Evolutionary conservation across 2,329 filamentous ascomycete species (phyloP), one percentile per base, ranked within the genome.

Genomic region (Myotisia sp.): DNA sequence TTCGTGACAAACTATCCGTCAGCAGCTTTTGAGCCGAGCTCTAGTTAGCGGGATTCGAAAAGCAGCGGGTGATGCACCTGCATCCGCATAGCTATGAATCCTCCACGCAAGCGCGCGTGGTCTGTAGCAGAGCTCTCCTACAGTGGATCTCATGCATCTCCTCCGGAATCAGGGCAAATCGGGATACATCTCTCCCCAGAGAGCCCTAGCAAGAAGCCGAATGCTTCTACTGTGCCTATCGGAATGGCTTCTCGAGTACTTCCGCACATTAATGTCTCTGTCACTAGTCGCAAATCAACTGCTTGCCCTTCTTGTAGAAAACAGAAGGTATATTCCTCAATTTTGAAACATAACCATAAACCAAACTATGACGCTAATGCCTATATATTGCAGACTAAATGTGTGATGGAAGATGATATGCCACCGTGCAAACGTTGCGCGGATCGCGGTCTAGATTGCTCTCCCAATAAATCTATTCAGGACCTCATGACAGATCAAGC

Each of bases 221-320:
- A 33, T 22, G 38, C 38, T 13, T 36, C 36, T 14, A 34, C 31
- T 6, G 27, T 21, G 10, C 9, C 30, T 9, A 14, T 27, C 6
- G 24, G 22, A 16, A 34, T 26, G 16, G 32, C 23, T 17, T 10
- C 29, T 18, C 24, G 18, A 2, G 21, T 13, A 2, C 18, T 28
- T 10, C 38, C 27, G 12, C 28, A 41, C 8, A 19, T 40, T 22
- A 42, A 21, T 16, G 32, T 34, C 10, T 24, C 28, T n/a, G 34
- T 37, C 26, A 39, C 40, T 24, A 59, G 54, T 24, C 52, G 56
- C 31, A 59, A 59, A 41, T 54, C 57, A 34, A 59, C 56, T 20
- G 64, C 64, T 8, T 68, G 64, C 46, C 63, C 63, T 18, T 58
- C 63, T 22, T 67, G 64, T 47, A 56, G 63, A 24, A 66, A 65